A percentile compares a stretch with the other conserved stretches of the same genome.
Conservation (phyloP, 176 grass and related monocot genomes). For the Triticum dicoccoides region DNA sequence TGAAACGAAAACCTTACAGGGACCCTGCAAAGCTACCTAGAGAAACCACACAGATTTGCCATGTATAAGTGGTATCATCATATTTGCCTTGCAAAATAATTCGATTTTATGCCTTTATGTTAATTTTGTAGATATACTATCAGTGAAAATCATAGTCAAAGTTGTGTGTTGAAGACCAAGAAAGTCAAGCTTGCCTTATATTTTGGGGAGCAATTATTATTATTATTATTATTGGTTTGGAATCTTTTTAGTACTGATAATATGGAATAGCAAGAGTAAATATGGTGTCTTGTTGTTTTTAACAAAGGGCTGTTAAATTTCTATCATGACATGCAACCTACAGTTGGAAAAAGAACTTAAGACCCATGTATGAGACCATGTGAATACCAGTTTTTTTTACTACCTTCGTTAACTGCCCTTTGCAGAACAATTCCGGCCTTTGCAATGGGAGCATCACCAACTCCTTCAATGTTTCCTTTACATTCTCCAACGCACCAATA, state of each 20-base stretch:
- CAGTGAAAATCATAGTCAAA: too few species aligned
- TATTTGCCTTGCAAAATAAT: too few species aligned
- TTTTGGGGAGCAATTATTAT: neutral
- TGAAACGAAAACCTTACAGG: neutral
- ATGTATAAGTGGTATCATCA: too few species aligned
- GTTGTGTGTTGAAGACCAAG: too few species aligned
- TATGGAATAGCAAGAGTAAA: neutral
- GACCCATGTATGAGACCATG: neutral
- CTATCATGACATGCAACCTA: neutral
- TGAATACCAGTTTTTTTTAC: conserved; percentile 5
- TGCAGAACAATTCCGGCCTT: conserved; percentile 97
- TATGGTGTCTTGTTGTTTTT: neutral
- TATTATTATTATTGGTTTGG: neutral
- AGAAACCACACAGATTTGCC: neutral
- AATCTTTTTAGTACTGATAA: neutral
- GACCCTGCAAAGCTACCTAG: neutral
- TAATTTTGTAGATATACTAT: too few species aligned
- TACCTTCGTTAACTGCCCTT: conserved; percentile 99
- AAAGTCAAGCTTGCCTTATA: too few species aligned
- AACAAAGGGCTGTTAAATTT: neutral
- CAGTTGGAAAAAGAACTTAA: neutral
- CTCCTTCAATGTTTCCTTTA: conserved; percentile 96
- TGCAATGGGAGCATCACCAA: conserved; percentile 99
- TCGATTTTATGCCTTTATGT: too few species aligned
- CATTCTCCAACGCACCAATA: conserved; percentile 99